Evolutionary conservation across 2,329 filamentous ascomycete genomes (phyloP).

Genomic region (Claviceps monticola): DNA sequence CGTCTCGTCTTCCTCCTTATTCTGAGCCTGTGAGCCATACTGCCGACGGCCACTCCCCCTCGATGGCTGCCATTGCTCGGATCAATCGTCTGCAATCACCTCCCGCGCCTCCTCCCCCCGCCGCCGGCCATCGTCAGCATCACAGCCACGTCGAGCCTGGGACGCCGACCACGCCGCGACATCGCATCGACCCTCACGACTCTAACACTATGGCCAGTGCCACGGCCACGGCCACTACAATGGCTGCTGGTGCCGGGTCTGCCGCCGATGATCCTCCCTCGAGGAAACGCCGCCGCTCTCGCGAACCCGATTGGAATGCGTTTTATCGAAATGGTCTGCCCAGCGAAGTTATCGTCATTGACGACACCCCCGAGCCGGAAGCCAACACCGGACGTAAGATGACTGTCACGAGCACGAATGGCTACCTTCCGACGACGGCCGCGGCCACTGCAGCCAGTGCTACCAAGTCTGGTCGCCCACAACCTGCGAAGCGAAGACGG

Average conservation of each 20-base stretch:
- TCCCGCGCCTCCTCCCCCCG: constrained; percentile 18
- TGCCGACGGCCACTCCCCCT: constrained; percentile 17
- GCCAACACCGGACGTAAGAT: constrained; percentile 27
- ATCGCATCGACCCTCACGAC: constrained; percentile 9
- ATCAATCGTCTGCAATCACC: constrained; percentile 15
- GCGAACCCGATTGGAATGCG: constrained; percentile 60
- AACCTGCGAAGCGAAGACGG: constrained; percentile 62
- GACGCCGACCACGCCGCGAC: constrained; percentile 9
- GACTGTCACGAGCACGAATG: constrained; percentile 12
- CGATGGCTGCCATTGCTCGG: constrained; percentile 18
- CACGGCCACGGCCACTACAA: background rate
- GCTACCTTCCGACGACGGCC: constrained; percentile 14
- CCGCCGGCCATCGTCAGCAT: constrained; percentile 12
- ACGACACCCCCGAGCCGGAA: constrained; percentile 53
- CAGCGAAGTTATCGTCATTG: constrained; percentile 75
- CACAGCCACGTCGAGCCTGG: constrained; percentile 10
- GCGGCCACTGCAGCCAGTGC: constrained; percentile 12
- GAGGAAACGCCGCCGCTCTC: constrained; percentile 42
- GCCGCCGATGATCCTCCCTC: constrained; percentile 17
- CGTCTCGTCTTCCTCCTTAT: constrained; percentile 13
- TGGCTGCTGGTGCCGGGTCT: constrained; percentile 12
- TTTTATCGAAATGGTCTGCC: constrained; percentile 77
- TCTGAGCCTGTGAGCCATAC: constrained; percentile 13
- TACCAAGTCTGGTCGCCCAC: constrained; percentile 19
- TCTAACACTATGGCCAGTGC: constrained; percentile 11